Evolutionary conservation across 2,329 filamentous ascomycete species (phyloP).

Genomic region (Botrytis aclada): DNA sequence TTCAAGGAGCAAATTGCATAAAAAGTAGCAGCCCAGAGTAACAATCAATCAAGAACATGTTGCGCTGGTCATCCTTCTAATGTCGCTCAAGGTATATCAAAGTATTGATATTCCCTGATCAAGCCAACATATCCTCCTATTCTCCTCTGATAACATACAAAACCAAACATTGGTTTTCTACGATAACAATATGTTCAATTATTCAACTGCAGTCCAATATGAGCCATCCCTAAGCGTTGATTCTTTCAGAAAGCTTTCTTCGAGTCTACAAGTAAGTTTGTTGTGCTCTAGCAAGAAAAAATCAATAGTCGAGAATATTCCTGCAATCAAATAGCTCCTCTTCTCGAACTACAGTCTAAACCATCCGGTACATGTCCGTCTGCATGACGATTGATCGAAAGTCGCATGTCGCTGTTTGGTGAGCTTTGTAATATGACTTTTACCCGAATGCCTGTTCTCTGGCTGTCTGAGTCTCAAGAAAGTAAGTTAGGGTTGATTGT

Average conservation of each 20-base stretch:
- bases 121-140: not conserved
- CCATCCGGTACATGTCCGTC: not conserved
- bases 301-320: not conserved
- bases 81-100: not conserved
- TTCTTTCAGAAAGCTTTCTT: not conserved
- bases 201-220: no score
- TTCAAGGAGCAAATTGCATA: not conserved
- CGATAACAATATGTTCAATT: no score
- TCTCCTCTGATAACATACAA: not conserved
- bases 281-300: not conserved
- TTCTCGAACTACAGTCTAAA: not conserved
- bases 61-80: not conserved
- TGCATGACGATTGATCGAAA: not conserved
- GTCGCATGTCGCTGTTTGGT: not conserved
- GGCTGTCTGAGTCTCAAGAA: not conserved
- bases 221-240: no score
- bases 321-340: not conserved
- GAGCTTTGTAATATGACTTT: not conserved
- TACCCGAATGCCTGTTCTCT: not conserved
- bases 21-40: not conserved
- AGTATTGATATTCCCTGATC: not conserved
- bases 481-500: not conserved
- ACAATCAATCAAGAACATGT: not conserved
- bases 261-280: not conserved
- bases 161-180: no score